phyloP scores from a whole-genome alignment of 768 basidiomycete species.

The button mushroom (Agaricus bisporus) region DNA sequence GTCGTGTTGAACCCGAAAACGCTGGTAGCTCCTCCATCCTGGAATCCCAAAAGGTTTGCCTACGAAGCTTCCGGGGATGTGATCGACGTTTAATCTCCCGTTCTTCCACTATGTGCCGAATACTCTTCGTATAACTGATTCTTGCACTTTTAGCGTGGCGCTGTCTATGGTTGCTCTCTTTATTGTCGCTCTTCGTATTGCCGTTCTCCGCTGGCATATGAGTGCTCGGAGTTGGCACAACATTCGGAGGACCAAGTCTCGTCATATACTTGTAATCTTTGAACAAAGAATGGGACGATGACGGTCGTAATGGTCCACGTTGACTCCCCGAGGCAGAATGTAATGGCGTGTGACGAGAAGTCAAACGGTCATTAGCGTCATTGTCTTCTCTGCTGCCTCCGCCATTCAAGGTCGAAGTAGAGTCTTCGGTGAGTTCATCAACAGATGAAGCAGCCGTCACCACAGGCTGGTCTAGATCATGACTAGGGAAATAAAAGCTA shows the following conservation, averaged over 20 bases:
- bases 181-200: too few relatives aligned
- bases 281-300: background rate
- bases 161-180: too few relatives aligned
- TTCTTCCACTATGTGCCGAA: slow-evolving; percentile 77
- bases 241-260: background rate
- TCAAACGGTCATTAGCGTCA: background rate
- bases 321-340: background rate
- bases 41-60: slow-evolving; percentile 38
- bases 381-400: background rate
- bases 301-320: slow-evolving; percentile 8
- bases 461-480: slow-evolving; percentile 83
- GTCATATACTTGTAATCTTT: background rate
- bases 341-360: background rate
- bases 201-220: too few relatives aligned
- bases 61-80: slow-evolving; percentile 31
- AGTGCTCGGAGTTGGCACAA: background rate
- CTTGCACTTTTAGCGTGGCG: slow-evolving; percentile 15
- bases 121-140: slow-evolving; percentile 58
- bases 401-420: slow-evolving; percentile 3
- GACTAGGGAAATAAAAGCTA: slow-evolving; percentile 81
- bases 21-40: slow-evolving; percentile 29
- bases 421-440: slow-evolving; percentile 2
- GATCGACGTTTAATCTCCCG: slow-evolving; percentile 50
- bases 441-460: slow-evolving; percentile 44
- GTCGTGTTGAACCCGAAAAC: background rate